Evolutionary conservation across 306 rosid species (phyloP).

Genomic region (Dryas octopetala): DNA sequence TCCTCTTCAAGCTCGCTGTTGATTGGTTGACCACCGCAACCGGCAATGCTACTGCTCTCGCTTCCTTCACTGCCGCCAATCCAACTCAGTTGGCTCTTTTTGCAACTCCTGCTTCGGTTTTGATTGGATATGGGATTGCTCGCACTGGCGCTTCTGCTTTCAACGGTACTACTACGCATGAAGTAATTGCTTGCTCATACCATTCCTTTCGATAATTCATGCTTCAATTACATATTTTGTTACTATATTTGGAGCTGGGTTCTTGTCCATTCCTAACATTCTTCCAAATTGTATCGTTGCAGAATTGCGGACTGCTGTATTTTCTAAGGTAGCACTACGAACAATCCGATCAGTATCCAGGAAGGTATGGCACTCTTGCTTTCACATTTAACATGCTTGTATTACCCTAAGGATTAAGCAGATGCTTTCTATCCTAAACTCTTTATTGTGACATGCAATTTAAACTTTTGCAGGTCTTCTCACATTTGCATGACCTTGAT

Average conservation of each 20-base stretch:
- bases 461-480: conserved; percentile 68
- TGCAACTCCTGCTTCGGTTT: conserved; percentile 83
- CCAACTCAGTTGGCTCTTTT: conserved; percentile 59
- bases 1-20: conserved; percentile 90
- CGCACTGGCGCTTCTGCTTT: conserved; percentile 87
- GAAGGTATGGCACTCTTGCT: conserved; percentile 51
- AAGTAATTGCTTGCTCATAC: conserved; percentile 55
- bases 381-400: not conserved
- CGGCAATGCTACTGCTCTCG: conserved; percentile 58
- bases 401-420: not conserved
- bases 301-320: conserved; percentile 92
- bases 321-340: conserved; percentile 91
- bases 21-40: conserved; percentile 82
- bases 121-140: conserved; percentile 93
- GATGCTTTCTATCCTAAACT: not conserved
- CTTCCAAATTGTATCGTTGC: conserved; percentile 23
- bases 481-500: conserved; percentile 95
- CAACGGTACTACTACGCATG: conserved; percentile 80
- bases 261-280: conserved; percentile 9
- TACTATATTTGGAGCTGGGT: not conserved
- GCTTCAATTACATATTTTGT: not conserved
- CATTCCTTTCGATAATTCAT: conserved; percentile 2
- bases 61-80: conserved; percentile 61
- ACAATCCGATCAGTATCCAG: conserved; percentile 91
- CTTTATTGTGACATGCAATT: conserved; percentile 1